Evolutionary conservation across 2,329 filamentous ascomycete genomes (phyloP).

Genomic region (Cladophialophora chaetospira): DNA sequence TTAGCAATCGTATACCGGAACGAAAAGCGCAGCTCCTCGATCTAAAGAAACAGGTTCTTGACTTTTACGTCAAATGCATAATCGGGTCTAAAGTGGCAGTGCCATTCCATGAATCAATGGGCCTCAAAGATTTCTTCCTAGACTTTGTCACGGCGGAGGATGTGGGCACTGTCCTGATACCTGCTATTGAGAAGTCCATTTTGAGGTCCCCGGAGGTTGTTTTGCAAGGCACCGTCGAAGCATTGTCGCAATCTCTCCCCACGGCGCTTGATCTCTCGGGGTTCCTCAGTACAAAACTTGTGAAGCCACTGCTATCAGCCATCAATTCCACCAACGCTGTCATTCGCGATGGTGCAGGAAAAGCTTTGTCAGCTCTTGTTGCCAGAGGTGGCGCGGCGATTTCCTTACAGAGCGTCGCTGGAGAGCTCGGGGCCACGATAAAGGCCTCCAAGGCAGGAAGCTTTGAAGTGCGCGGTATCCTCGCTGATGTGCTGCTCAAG

Average conservation of each 20-base stretch:
- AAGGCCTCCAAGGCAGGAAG: conserved; percentile 82
- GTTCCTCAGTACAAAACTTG: conserved; percentile 68
- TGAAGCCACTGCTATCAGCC: conserved; percentile 87
- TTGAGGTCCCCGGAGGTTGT: conserved; percentile 88
- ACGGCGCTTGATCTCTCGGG: conserved; percentile 74
- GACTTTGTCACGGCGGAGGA: conserved; percentile 74
- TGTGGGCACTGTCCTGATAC: conserved; percentile 72
- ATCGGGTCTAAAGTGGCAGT: conserved; percentile 74
- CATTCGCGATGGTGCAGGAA: conserved; percentile 74
- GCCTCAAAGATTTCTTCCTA: conserved; percentile 78
- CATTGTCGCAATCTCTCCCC: conserved; percentile 71
- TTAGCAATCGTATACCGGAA: conserved; percentile 70
- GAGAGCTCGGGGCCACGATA: conserved; percentile 77
- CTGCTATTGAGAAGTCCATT: conserved; percentile 83
- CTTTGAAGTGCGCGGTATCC: conserved; percentile 78
- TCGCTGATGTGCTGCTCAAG: conserved; percentile 76
- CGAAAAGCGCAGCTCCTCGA: conserved; percentile 64
- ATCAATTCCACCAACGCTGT: conserved; percentile 82
- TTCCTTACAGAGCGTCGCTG: conserved; percentile 66
- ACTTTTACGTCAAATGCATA: conserved; percentile 84
- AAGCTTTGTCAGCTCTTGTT: conserved; percentile 72
- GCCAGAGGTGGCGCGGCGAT: conserved; percentile 60
- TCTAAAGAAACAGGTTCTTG: conserved; percentile 71
- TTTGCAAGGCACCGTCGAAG: conserved; percentile 73
- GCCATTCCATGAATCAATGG: conserved; percentile 70